Base-by-base conservation (phyloP, 176 grass and related monocot genomes). In the Olyra latifolia region DNA sequence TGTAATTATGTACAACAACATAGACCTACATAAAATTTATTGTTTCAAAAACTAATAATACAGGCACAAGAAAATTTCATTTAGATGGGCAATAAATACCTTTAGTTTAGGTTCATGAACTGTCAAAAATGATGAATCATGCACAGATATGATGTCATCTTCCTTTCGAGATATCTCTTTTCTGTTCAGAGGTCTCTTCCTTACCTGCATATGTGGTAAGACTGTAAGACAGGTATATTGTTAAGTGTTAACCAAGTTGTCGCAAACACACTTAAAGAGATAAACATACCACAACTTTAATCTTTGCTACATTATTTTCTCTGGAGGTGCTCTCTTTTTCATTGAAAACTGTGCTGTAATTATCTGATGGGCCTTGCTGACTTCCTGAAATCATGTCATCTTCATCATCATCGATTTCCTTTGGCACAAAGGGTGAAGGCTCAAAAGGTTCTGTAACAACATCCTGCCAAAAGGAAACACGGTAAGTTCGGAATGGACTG, bases 111-210 rank as follows among this genome's bases (percentile, higher is more conserved):
- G 96, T 77, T 99, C 96, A 42, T 93, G 38, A 84, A 99, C 96
- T 84, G 93, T 88, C 73, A 99, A 81, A 82, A 35, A 89, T 47
- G 84, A 75, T 80, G 58, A 89, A 88, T 93, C 86, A 87, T 93
- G 93, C 10, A 99, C 96, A 3, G 76, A 76, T 86, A 99, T 89
- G 70, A 95, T 95, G 35, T 99, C 96, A 63, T 99, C 96, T 82
- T 99, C 96, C 76, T 99, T 99, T 61, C 93, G 86, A 79, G 96
- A 95, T 67, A 91, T 61, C 86, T 99, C 96, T 72, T 93, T 99
- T 88, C 90, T 99, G 82, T 99, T 99, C 72, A 99, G 46, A 86
- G 96, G 96, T 80, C 96, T 90, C 87, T 99, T 99, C 73, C 96
- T 94, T 54, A 99, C 96, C 96, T 99, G 77, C 87, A 76, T 56